Evolutionary conservation across 306 rosid genomes (phyloP), one percentile per base, ranked within the genome.

Genomic region (Macrotyloma uniflorum): DNA sequence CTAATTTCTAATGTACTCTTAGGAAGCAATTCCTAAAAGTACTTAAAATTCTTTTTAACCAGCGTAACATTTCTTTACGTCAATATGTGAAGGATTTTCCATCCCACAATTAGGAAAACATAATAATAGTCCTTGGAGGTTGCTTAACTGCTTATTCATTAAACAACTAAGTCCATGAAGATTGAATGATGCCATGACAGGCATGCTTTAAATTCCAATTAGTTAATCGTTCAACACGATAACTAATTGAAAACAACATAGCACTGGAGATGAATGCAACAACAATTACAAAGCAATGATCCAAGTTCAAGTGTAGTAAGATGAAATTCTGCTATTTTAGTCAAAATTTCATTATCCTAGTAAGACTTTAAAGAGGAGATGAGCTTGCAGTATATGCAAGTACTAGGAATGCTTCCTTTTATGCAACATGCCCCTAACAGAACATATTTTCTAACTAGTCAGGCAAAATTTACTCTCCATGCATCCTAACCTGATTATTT

Each of bases 401-500:
- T 42, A 55, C 19, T 58, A 57, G 53, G 33, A 74, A 28, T 8
- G 11, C 57, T n/a, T 36, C 64, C 51, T 36, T 67, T 12, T 32
- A 20, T 19, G 14, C 12, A 74, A 76, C n/a, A 64, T 28, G 19
- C 38, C 67, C 40, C 45, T 42, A 30, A 2, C 23, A 40, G 18
- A 58, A 22, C 24, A 32, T 30, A 36, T 45, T 42, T 53, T 38
- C 18, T 32, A 65, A 26, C 5, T 19, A 47, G n/a, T 38, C 28
- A 24, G 4, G 38, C 2, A 65, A 70, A 68, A 6, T 4, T 22
- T 62, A 54, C 47, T 36, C 22, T 28, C 12, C 16, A 57, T 36
- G 58, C 23, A 58, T 32, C 61, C 83, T 79, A 67, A 93, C 98
- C 96, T 86, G 90, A 81, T 88, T 86, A 83, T 88, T 93, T 57